phyloP scores from a whole-genome alignment of 495 filamentous ascomycete species.

The Daldinia caldariorum region DNA sequence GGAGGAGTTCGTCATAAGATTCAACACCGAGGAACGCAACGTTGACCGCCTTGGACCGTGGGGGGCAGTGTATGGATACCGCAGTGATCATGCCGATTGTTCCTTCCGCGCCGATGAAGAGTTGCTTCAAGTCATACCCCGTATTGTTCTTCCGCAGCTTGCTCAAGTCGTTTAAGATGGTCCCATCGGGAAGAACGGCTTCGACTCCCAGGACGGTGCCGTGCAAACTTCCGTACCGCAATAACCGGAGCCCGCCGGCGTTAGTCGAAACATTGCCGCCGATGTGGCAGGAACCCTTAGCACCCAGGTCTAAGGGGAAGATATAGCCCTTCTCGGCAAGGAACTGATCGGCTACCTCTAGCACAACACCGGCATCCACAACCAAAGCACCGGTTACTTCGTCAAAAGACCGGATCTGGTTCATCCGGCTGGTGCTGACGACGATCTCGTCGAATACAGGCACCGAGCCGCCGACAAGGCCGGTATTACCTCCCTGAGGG shows the following conservation, averaged over 20 bases:
- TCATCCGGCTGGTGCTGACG: slow-evolving; percentile 87
- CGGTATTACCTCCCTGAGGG: slow-evolving; percentile 97
- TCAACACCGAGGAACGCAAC: slow-evolving; percentile 90
- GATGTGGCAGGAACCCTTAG: slow-evolving; percentile 96
- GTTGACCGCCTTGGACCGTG: slow-evolving; percentile 82
- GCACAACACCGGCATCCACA: slow-evolving; percentile 87
- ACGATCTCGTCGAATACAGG: slow-evolving; percentile 99
- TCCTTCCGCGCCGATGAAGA: slow-evolving; percentile 95
- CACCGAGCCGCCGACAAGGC: slow-evolving; percentile 91
- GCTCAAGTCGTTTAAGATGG: slow-evolving; percentile 85
- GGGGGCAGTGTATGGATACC: slow-evolving; percentile 88
- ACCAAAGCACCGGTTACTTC: slow-evolving; percentile 90
- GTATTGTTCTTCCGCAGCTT: slow-evolving; percentile 95
- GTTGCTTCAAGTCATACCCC: slow-evolving; percentile 96
- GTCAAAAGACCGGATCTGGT: slow-evolving; percentile 89
- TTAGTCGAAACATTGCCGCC: slow-evolving; percentile 99
- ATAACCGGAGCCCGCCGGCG: slow-evolving; percentile 86
- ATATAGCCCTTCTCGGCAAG: slow-evolving; percentile 81
- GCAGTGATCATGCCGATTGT: slow-evolving; percentile 94
- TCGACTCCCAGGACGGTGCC: slow-evolving; percentile 92
- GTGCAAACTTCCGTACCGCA: slow-evolving; percentile 93
- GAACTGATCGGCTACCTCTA: slow-evolving; percentile 87
- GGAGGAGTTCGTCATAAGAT: slow-evolving; percentile 84
- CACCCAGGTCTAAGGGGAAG: slow-evolving; percentile 94
- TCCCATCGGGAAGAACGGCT: slow-evolving; percentile 91